Evolutionary conservation across 257 asterid genomes (phyloP).

Genomic region (Solanum sejunctum): DNA sequence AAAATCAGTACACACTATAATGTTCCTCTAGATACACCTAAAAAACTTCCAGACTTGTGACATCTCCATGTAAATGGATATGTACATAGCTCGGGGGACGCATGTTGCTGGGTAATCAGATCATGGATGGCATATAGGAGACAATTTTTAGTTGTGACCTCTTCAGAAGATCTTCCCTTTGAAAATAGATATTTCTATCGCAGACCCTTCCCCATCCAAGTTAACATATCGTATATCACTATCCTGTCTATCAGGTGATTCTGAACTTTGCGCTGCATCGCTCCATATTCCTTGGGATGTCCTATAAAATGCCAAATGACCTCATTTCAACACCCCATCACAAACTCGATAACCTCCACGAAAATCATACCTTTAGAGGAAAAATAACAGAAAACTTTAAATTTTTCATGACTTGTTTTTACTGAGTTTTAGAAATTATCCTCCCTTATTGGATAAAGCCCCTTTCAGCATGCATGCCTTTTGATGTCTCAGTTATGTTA

Average conservation of each 20-base stretch:
- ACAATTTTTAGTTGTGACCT: background rate
- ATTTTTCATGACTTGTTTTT: background rate
- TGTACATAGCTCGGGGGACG: background rate
- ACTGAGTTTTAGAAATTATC: background rate
- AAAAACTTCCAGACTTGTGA: background rate
- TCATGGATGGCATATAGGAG: background rate
- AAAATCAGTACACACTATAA: background rate
- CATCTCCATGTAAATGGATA: background rate
- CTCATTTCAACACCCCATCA: background rate
- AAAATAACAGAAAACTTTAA: background rate
- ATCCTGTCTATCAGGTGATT: background rate
- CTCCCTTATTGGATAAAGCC: background rate
- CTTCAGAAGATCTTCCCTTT: background rate
- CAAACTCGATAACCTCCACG: background rate
- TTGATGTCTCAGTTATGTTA: background rate
- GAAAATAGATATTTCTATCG: background rate
- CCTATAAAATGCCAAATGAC: background rate
- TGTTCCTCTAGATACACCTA: background rate
- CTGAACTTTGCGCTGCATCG: background rate
- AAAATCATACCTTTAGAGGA: background rate
- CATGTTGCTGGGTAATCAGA: background rate
- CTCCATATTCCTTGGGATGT: background rate
- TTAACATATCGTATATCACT: background rate
- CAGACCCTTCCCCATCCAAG: background rate
- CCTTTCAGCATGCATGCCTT: background rate